Percentiles rank a stretch among this genome's conserved stretches.
Conservation (phyloP, 2,329 filamentous ascomycete genomes). For the Penicillium vulpinum region DNA sequence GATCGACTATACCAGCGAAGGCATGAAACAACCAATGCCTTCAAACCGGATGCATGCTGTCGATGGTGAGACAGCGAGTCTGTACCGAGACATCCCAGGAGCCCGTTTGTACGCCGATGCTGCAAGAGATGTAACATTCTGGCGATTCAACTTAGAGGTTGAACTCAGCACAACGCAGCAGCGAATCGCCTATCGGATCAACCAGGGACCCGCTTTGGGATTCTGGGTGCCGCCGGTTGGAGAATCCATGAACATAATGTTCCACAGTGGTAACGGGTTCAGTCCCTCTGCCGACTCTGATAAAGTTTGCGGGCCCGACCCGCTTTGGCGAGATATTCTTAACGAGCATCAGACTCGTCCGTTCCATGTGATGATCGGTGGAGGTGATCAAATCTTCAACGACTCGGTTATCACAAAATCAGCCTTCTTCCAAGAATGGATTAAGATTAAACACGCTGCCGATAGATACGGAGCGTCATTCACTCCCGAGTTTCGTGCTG, state of each 20-base stretch:
- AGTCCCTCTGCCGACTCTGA: conserved; percentile 75
- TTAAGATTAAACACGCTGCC: conserved; percentile 73
- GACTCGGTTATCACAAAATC: conserved; percentile 78
- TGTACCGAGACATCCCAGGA: conserved; percentile 80
- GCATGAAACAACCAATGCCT: conserved; percentile 45
- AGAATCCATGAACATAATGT: conserved; percentile 97
- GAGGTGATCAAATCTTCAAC: conserved; percentile 96
- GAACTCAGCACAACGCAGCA: conserved; percentile 77
- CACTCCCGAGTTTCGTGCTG: conserved; percentile 76
- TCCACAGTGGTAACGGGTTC: conserved; percentile 97
- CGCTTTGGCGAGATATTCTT: conserved; percentile 92
- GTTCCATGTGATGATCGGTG: conserved; percentile 98
- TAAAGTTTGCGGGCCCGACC: conserved; percentile 86
- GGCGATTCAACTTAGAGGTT: conserved; percentile 93
- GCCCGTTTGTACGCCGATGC: conserved; percentile 79
- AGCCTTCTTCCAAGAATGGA: conserved; percentile 77
- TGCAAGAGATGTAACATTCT: conserved; percentile 89
- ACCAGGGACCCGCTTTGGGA: conserved; percentile 79
- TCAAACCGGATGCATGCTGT: conserved; percentile 47
- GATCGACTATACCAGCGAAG: conserved; percentile 42
- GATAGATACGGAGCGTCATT: conserved; percentile 80
- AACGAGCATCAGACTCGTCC: conserved; percentile 88
- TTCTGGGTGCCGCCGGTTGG: conserved; percentile 91
- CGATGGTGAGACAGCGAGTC: conserved; percentile 78
- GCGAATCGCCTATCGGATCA: conserved; percentile 93